Base-by-base conservation (phyloP, 192 early-diverging fungal genomes). In the Dissophora ornata region DNA sequence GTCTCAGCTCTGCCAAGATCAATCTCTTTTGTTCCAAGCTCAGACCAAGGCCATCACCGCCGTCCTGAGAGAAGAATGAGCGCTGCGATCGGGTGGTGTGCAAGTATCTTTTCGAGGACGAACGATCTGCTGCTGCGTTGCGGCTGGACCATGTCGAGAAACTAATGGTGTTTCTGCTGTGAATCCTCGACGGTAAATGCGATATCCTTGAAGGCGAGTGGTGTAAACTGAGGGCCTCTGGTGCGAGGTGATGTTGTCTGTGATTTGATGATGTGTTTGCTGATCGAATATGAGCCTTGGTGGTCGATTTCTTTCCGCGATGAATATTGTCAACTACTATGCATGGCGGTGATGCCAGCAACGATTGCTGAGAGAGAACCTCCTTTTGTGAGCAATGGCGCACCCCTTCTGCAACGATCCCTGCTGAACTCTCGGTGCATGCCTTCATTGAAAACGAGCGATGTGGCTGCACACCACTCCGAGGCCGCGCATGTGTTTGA, bases 381-480 rank as follows among this genome's bases (percentile, higher is more conserved):
- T 60, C 56, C 15, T 47, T 59, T 58, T 57, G 69, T 36, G 71
- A 28, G 36, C 56, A 59, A 11, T 45, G 32, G 40, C 46, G 26
- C 22, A 53, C 34, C 2, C 61, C 42, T 44, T 74, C 54, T 2
- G 63, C 32, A 3, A 52, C 26, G 10, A 67, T 11, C 26, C 41
- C 33, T 18, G 42, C 7, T 0, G 60, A 45, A 3, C 47, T 45
- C 16, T 75, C 63, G 1, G 57, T 5, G 29, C 45, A 75, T 29
- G 57, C 71, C 24, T 61, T 57, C 24, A 56, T 47, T 1, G 71
- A 75, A 24, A 67, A 75, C 22, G 71, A 67, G 15, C 71, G 71
- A 15, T 57, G 59, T 40, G 55, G 18, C 11, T 36, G 7, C 36
- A 13, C 22, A 7, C n/a, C 4, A 7, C 51, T 41, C 29, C 61